These are phyloP conservation scores for Jimgerdemannia flammicorona DNA, from an alignment of 192 early-diverging fungal species.

Conservation along the genomic window DNA sequence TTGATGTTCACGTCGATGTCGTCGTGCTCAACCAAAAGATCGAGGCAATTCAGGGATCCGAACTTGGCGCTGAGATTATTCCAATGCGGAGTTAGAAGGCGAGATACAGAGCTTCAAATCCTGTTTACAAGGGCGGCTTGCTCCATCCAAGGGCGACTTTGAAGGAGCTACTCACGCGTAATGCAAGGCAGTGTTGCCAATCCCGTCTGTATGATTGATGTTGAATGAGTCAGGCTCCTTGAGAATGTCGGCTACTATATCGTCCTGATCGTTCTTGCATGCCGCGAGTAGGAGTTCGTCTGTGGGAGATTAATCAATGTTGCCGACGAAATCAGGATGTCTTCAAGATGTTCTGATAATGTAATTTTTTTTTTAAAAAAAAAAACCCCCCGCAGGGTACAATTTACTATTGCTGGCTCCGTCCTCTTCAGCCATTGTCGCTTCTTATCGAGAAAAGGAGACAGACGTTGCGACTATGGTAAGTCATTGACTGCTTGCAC, in stretches of 20 bases:
- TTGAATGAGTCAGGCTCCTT: constrained; percentile 37
- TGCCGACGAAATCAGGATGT: not conserved
- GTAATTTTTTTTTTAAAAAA: not conserved
- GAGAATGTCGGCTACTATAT: constrained; percentile 58
- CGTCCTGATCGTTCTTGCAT: constrained; percentile 67
- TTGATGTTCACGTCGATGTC: constrained; percentile 54
- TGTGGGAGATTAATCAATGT: constrained; percentile 11
- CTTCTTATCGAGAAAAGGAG: too few relatives aligned
- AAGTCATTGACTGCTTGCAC: too few relatives aligned
- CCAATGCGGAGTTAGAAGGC: not conserved
- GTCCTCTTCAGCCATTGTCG: too few relatives aligned
- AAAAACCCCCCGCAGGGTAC: too few relatives aligned
- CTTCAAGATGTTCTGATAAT: not conserved
- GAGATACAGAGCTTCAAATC: not conserved
- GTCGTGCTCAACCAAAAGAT: constrained; percentile 43
- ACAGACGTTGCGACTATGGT: too few relatives aligned
- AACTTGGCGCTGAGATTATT: constrained; percentile 35
- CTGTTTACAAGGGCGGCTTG: too few relatives aligned
- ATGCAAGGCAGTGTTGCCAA: constrained; percentile 68
- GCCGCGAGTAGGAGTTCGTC: constrained; percentile 69
- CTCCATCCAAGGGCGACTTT: not conserved
- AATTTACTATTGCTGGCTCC: too few relatives aligned
- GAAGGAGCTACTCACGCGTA: constrained; percentile 45
- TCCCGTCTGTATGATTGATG: constrained; percentile 57
- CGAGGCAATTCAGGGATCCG: constrained; percentile 57